Evolutionary conservation across 495 filamentous ascomycete species (phyloP), one percentile per base, ranked within the genome.

Genomic region (Arthonia radiata): DNA sequence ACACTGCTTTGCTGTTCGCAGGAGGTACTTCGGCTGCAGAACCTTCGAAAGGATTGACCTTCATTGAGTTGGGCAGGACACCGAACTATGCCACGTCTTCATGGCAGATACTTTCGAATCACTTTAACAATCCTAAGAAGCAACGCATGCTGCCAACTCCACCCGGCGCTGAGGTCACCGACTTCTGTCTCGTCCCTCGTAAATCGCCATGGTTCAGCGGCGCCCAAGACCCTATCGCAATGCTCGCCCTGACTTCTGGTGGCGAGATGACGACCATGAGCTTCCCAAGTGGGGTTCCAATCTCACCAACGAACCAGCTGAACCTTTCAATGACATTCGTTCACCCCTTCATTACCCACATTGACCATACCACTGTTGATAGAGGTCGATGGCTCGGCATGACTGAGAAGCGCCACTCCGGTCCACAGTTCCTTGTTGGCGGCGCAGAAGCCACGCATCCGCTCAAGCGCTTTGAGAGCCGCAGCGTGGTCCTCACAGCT

Each of bases 1-100:
- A 94, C 41, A 93, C 83, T 23, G 82, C 67, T 3, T 56, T 97
- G 5, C 43, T 97, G 23, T 62, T 97, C 30, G 75, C 81, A 8
- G 86, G 86, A 11, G 86, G 89, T 7, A 53, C 65, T 23, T 49
- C 59, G 4, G 59, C 60, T 8, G 62, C 64, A 15, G 57, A 68
- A 16, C 49, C 60, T 14, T 55, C 61, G 6, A 77, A 72, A 42
- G 75, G 79, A 1, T 49, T 97, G 31, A 89, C 71, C 4, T 82
- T 94, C 31, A 38, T 93, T 15, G 86, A 94, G 36, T 59, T 94
- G 35, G 89, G 86, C 0, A 50, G 64, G 19, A 92, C 86, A 13
- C 86, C 86, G 1, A 68, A 73, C 23, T 94, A 92, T 44, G 62
- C 75, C 15, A 94, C 86, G 4, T 82, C 78, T 9, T 71, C 76